Base-by-base conservation (phyloP, 176 grass and related monocot species). In the Carex littledalei region DNA sequence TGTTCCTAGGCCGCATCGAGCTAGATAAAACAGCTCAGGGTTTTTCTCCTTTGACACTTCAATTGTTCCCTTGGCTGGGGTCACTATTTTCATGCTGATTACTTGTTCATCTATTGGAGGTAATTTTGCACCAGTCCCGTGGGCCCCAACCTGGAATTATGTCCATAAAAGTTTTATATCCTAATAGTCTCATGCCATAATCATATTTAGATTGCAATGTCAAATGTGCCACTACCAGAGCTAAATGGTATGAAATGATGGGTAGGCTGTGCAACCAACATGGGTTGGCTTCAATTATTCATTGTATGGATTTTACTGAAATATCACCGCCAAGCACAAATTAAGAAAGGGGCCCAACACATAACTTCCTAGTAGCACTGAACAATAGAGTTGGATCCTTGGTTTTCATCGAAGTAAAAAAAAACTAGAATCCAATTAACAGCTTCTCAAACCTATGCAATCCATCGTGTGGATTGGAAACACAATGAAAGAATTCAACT, bases 21-120 rank as follows among this genome's bases (percentile, higher is more conserved):
- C 92, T 73, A 97, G 89, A 88, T 88, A 94, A 91, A 97, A 97
- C 17, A 94, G 90, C n/a, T 97, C 92, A 76, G 92, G 90, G 84
- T 94, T 86, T 76, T 97, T 94, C 84, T 97, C 92, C 84, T 68
- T 97, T 0, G 90, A 97, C 66, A 94, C 83, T 88, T 91, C 90
- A 84, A 94, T 87, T 85, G 88, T 92, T 76, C 96, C 95, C 86
- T 92, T 98, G 56, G 90, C 79, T 78, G 95, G 95, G 31, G 93
- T 98, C 83, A 98, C 93, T 64, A 98, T 53, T 89, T 97, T 98
- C 93, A 98, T 93, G 91, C 91, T 92, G 67, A 98, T 87, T 75
- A 98, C 89, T 81, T 98, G 95, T 77, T 98, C 95, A 20, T 98
- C 95, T 67, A 95, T 91, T 50, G 93, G 93, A 49, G 95, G 95